These are phyloP conservation scores for Fraxinus americana DNA, from an alignment of 257 asterid genomes.

Conservation along the genomic window DNA sequence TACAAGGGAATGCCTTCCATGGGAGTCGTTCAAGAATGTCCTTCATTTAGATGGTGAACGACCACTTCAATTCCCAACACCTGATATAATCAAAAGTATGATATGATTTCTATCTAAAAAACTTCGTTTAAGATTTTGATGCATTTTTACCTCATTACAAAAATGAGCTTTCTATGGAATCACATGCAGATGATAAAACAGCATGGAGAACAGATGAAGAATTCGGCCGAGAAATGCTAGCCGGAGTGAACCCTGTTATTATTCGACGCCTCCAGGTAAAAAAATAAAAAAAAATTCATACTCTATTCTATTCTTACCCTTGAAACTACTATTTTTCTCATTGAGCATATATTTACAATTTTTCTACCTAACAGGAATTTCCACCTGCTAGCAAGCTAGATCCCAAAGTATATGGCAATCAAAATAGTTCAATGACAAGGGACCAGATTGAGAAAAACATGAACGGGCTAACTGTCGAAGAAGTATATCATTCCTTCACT, in stretches of 20 bases:
- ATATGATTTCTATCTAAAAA: background rate
- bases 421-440: conserved; percentile 60
- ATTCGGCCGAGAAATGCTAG: conserved; percentile 69
- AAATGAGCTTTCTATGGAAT: background rate
- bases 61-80: conserved; percentile 54
- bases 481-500: conserved; percentile 39
- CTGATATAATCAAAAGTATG: conserved; percentile 59
- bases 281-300: background rate
- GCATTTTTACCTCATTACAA: background rate
- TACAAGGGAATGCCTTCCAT: conserved; percentile 38
- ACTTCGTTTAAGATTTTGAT: background rate
- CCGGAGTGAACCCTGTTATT: conserved; percentile 64
- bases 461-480: conserved; percentile 52
- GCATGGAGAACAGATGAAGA: conserved; percentile 85
- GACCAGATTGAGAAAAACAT: conserved; percentile 62
- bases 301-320: background rate
- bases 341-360: background rate
- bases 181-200: conserved; percentile 44
- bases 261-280: conserved; percentile 54
- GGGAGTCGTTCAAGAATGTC: conserved; percentile 50
- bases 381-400: conserved; percentile 82
- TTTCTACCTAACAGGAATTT: conserved; percentile 56
- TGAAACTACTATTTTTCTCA: background rate
- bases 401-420: conserved; percentile 56
- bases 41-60: conserved; percentile 54